A percentile compares a stretch with the other conserved stretches of the same genome.
Evolutionary conservation across 495 filamentous ascomycete genomes (phyloP).

Genomic region (Aspergillus sclerotiicarbonarius): DNA sequence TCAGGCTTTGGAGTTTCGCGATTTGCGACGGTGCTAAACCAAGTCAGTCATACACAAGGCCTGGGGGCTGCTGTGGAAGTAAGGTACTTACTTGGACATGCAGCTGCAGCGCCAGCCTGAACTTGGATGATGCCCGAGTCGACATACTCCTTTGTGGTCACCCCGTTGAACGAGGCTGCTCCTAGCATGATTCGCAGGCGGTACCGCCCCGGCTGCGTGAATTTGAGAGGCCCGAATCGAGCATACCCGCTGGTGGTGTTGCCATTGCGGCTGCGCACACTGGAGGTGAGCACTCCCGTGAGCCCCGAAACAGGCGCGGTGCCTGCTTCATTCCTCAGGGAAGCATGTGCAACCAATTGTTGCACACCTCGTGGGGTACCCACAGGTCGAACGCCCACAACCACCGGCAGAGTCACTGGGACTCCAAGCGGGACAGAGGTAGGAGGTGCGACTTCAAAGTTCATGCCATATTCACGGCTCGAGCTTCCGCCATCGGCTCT

Average conservation of each 20-base stretch:
- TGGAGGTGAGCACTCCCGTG: constrained; percentile 34
- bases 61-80: not conserved
- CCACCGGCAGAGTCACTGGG: constrained; percentile 36
- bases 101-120: constrained; percentile 26
- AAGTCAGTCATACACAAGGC: constrained; percentile 1
- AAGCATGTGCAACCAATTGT: constrained; percentile 34
- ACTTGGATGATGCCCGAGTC: constrained; percentile 38
- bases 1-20: constrained; percentile 28
- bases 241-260: constrained; percentile 39
- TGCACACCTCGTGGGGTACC: constrained; percentile 28
- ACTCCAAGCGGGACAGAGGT: constrained; percentile 26
- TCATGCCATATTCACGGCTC: constrained; percentile 34
- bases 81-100: constrained; percentile 32
- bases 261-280: constrained; percentile 33
- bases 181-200: constrained; percentile 38
- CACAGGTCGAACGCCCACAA: constrained; percentile 35
- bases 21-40: constrained; percentile 29
- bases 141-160: constrained; percentile 33
- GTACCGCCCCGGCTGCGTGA: constrained; percentile 35
- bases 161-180: constrained; percentile 29
- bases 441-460: constrained; percentile 36
- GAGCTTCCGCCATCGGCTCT: constrained; percentile 15
- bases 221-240: constrained; percentile 30
- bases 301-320: constrained; percentile 24
- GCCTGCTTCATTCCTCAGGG: constrained; percentile 33